These are phyloP conservation scores for Pseudomonodictys pantanalensis DNA, from an alignment of 495 filamentous ascomycete species.

Conservation along the genomic window DNA sequence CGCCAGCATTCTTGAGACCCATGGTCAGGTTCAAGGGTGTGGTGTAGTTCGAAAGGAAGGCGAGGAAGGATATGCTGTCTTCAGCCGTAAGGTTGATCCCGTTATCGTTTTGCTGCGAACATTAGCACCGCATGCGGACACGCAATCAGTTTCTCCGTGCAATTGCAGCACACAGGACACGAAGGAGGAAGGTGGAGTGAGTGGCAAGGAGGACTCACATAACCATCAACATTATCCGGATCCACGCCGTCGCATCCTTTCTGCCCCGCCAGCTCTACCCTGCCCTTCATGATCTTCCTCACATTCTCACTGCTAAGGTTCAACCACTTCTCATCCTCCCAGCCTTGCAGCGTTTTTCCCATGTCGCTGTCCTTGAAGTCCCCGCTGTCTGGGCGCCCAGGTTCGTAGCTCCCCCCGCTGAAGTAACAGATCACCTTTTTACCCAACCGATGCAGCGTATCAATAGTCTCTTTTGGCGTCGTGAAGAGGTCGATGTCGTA, in stretches of 20 bases:
- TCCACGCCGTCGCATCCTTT: conserved; percentile 72
- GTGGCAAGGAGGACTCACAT: conserved; percentile 36
- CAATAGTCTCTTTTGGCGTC: conserved; percentile 48
- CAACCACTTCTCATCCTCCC: conserved; percentile 67
- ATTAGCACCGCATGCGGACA: neutral
- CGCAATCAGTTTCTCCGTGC: neutral
- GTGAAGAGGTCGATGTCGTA: conserved; percentile 65
- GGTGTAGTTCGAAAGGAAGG: conserved; percentile 57
- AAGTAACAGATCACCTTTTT: conserved; percentile 73
- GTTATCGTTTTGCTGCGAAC: conserved; percentile 45
- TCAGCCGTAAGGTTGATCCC: conserved; percentile 54
- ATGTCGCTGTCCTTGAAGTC: conserved; percentile 53
- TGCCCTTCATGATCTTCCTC: conserved; percentile 56
- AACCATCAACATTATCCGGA: conserved; percentile 70
- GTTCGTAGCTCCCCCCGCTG: conserved; percentile 63
- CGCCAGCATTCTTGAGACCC: conserved; percentile 65
- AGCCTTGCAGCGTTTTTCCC: conserved; percentile 55
- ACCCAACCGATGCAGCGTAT: conserved; percentile 46
- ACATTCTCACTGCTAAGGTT: conserved; percentile 56
- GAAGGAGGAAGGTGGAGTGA: neutral
- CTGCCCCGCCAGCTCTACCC: conserved; percentile 53
- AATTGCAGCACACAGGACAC: neutral
- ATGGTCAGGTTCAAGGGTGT: conserved; percentile 49
- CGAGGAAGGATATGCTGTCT: conserved; percentile 57
- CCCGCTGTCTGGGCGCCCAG: conserved; percentile 54